Conservation (phyloP, 257 asterid genomes). For the Przewalskia tangutica region DNA sequence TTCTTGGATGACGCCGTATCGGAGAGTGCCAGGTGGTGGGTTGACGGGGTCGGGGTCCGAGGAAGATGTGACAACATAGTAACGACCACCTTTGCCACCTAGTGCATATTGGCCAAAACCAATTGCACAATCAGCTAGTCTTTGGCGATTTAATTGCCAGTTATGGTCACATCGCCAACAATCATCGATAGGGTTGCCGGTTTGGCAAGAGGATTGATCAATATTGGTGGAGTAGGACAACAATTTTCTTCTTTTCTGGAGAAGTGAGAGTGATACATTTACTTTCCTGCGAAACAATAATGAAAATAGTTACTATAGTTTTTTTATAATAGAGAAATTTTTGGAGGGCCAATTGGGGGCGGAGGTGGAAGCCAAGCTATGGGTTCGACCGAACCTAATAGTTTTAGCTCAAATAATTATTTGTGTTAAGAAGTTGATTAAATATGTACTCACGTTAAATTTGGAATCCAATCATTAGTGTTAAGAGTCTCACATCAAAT, state of each 20-base stretch:
- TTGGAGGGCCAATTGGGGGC: no score
- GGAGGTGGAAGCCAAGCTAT: no score
- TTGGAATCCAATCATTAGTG: no score
- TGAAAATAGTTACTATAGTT: neutral
- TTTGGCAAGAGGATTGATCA: constrained; percentile 36
- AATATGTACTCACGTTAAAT: no score
- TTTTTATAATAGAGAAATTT: neutral
- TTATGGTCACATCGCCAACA: constrained; percentile 75
- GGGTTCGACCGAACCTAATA: no score
- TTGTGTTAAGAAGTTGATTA: no score
- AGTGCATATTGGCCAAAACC: constrained; percentile 71
- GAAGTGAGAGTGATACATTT: constrained; percentile 40
- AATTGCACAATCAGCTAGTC: constrained; percentile 54
- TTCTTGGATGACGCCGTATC: constrained; percentile 52
- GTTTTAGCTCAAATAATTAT: no score
- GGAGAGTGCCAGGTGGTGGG: constrained; percentile 57
- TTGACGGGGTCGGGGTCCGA: constrained; percentile 55
- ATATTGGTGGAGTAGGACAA: constrained; percentile 30
- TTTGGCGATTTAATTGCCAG: constrained; percentile 62
- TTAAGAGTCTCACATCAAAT: no score
- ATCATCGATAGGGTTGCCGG: constrained; percentile 69
- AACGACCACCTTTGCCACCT: constrained; percentile 70
- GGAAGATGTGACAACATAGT: constrained; percentile 58
- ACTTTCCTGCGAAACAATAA: constrained; percentile 35
- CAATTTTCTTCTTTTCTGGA: constrained; percentile 44